phyloP scores from a whole-genome alignment of 1,284 basidiomycete species.

The Malassezia psittaci region DNA sequence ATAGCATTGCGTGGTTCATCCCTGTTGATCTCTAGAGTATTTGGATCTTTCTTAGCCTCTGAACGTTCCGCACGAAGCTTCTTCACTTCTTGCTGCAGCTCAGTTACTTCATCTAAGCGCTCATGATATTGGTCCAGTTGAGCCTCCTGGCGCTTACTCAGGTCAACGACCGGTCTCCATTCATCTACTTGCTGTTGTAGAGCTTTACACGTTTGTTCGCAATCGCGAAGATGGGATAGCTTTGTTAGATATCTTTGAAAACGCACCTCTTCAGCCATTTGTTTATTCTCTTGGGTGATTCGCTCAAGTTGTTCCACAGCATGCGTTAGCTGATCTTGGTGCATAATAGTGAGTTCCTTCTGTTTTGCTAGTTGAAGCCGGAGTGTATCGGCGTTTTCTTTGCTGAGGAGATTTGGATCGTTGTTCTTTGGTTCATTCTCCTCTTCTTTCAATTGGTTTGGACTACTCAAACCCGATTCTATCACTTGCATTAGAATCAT shows the following conservation, averaged over 20 bases:
- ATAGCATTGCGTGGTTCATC: not conserved
- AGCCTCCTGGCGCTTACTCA: conserved; percentile 2
- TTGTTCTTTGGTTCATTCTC: not conserved
- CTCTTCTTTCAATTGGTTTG: not conserved
- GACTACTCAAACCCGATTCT: conserved; percentile 26
- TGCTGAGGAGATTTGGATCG: not conserved
- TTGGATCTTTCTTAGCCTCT: not conserved
- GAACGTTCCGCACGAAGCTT: not conserved
- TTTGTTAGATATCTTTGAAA: not conserved
- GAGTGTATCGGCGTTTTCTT: conserved; percentile 1
- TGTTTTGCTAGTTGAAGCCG: conserved; percentile 3
- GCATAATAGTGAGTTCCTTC: not conserved
- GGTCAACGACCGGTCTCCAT: conserved; percentile 2
- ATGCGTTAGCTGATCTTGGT: conserved; percentile 9
- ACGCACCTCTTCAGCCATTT: not conserved
- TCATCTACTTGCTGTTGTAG: conserved; percentile 12
- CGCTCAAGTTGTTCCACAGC: conserved; percentile 8
- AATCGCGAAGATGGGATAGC: not conserved
- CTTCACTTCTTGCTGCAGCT: conserved; percentile 4
- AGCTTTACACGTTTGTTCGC: conserved; percentile 6
- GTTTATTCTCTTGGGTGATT: not conserved
- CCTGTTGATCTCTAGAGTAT: not conserved
- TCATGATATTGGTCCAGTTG: conserved; percentile 1
- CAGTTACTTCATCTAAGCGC: conserved; percentile 1
- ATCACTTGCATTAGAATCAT: conserved; percentile 65